Evolutionary conservation across 192 early-diverging fungal genomes (phyloP), one percentile per base, ranked within the genome.

Genomic region (Globomyces pollinis-pini): DNA sequence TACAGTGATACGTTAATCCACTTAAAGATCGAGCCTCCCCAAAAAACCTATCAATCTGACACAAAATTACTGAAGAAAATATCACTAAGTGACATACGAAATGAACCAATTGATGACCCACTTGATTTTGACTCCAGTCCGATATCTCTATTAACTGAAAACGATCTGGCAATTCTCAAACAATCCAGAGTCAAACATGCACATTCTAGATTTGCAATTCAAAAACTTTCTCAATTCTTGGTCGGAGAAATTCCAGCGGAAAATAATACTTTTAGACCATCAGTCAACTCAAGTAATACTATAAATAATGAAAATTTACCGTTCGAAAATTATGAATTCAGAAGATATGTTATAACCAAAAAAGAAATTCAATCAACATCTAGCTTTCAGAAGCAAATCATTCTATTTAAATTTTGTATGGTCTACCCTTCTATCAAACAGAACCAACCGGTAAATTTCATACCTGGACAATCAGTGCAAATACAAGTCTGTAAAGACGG

Each of bases 381-480:
- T 36, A 7, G 18, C 2, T 15, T 30, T 24, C 13, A 21, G 4
- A 39, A 31, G 26, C 47, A 42, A 5, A 35, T 60, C 32, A 69
- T 51, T 65, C 28, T 33, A 23, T 51, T 76, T 59, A 57, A 63
- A 20, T 72, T 76, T 60, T 71, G 66, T 41, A 50, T 66, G 9
- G 54, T 73, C 13, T 73, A 63, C 54, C 71, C 71, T 11, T 68
- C 63, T 59, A 32, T 57, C 28, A 62, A 63, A 24, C 52, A 26
- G 3, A 38, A 57, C 41, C 33, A 56, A 34, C 69, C 66, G 9
- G 8, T 21, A 18, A 55, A 38, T 7, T 63, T 76, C 33, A 45
- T 69, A 23, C 69, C 74, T 21, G 74, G 74, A 29, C 66, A 76
- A 50, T 45, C 59, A 34, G 50, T 76, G 11, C 69, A 76, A 60